Base-by-base conservation (phyloP, 2,329 filamentous ascomycete species). In the Stemphylium beticola region DNA sequence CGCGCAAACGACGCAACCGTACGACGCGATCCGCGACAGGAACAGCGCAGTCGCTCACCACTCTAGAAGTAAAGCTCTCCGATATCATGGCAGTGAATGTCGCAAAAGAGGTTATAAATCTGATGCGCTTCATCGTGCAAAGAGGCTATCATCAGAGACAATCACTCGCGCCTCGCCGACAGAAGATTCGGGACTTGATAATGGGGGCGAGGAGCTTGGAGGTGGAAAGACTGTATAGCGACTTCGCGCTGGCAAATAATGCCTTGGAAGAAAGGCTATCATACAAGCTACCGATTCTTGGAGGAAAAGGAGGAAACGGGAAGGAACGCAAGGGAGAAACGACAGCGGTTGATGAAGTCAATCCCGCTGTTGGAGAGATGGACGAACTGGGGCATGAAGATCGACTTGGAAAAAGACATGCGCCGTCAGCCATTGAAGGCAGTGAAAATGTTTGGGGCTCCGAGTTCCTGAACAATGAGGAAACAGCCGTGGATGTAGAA, bases 201-300 rank as follows among this genome's bases (percentile, higher is more conserved):
- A 4, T 9, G 8, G 9, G 36, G 6, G 18, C 34, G 4, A 20
- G 6, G 1, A 32, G 7, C 10, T 2, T 6, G 15, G 36, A 41
- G 2, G 22, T 15, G 0, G 14, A 17, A 4, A 41, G 15, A 12
- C 17, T 40, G 17, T 53, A 53, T n/a, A 36, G 26, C 3, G 18
- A 32, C 2, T 53, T 53, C 3, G 22, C 44, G 17, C 48, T 7
- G 26, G 29, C 29, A n/a, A 36, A 48, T 9, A 31, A 34, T 3
- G 34, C 22, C 3, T 5, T 11, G 0, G 49, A 48, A 15, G 6
- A 36, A 9, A 32, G 50, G 18, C 8, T 20, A 17, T 18, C 50
- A 8, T 55, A 33, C 18, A 44, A 42, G n/a, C n/a, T 60, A 26
- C 58, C 58, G 1, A 11, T 53, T 4, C 22, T 58, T n/a, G 36